Conservation (phyloP, 768 basidiomycete species). For the Porphyrellus cyaneotinctus region DNA sequence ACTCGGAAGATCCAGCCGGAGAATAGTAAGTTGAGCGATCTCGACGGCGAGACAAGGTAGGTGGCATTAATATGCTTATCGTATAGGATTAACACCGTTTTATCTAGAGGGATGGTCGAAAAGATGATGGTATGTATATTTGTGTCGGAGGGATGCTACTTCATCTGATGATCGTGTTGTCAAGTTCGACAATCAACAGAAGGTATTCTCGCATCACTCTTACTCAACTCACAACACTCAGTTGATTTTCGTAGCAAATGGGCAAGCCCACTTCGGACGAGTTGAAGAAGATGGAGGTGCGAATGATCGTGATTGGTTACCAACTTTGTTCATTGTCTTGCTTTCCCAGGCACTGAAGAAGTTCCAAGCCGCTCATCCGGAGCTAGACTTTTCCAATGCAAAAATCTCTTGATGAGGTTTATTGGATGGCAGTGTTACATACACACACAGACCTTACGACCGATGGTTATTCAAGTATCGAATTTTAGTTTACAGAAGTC, state of each 20-base stretch:
- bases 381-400: conserved; percentile 91
- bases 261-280: conserved; percentile 96
- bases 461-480: background rate
- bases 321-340: background rate
- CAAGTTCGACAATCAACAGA: conserved; percentile 44
- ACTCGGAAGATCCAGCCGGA: conserved; percentile 93
- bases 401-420: conserved; percentile 62
- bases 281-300: conserved; percentile 85
- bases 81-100: conserved; percentile 9
- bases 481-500: conserved; percentile 13
- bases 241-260: conserved; percentile 60
- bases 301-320: conserved; percentile 1
- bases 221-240: background rate
- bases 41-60: conserved; percentile 92
- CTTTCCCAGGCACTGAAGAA: conserved; percentile 67
- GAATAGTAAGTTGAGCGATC: conserved; percentile 93
- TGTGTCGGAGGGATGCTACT: background rate
- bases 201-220: conserved; percentile 25
- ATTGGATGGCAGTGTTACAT: background rate
- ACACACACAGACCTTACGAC: background rate
- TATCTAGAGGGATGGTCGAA: conserved; percentile 97
- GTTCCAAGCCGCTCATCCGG: conserved; percentile 88
- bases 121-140: conserved; percentile 93
- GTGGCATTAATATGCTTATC: conserved; percentile 9
- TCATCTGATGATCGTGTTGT: conserved; percentile 11